Evolutionary conservation across 495 filamentous ascomycete species (phyloP).

Genomic region (Saxophila tyrrhenica): DNA sequence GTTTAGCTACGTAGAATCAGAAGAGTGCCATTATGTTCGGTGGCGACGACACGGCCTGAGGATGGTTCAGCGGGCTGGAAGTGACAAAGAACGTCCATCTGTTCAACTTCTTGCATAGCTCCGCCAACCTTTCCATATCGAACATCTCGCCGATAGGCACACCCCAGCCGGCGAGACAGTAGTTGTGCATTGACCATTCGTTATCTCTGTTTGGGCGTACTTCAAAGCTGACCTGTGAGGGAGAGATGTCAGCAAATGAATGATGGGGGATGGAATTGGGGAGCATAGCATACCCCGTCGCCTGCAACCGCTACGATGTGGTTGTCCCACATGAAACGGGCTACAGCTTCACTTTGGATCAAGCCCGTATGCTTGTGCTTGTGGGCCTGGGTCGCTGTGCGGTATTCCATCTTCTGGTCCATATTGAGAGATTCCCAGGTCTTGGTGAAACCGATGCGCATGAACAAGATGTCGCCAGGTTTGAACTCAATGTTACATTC

Average conservation of each 20-base stretch:
- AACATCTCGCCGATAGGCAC: constrained; percentile 51
- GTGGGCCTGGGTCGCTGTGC: neutral
- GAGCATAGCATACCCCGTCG: constrained; percentile 37
- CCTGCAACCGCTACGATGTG: constrained; percentile 55
- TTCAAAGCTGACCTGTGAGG: neutral
- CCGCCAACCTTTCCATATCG: constrained; percentile 42
- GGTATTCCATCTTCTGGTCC: constrained; percentile 8
- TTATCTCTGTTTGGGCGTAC: neutral
- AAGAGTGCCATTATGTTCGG: constrained; percentile 6
- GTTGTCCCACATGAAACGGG: constrained; percentile 43
- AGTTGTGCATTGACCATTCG: constrained; percentile 44
- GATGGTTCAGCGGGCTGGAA: constrained; percentile 44
- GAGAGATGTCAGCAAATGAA: constrained; percentile 4
- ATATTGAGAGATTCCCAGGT: constrained; percentile 31
- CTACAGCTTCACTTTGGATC: constrained; percentile 38
- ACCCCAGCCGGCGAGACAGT: constrained; percentile 54
- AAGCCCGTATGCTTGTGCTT: constrained; percentile 34
- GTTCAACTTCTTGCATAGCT: constrained; percentile 38
- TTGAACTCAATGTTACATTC: constrained; percentile 48
- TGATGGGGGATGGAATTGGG: neutral
- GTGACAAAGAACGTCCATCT: constrained; percentile 61
- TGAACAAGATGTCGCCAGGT: constrained; percentile 54
- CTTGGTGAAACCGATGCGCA: constrained; percentile 56
- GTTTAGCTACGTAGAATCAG: neutral
- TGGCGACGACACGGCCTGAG: constrained; percentile 29